Conservation (phyloP, 169 alveolate genomes). For the Eimeria tenella region DNA sequence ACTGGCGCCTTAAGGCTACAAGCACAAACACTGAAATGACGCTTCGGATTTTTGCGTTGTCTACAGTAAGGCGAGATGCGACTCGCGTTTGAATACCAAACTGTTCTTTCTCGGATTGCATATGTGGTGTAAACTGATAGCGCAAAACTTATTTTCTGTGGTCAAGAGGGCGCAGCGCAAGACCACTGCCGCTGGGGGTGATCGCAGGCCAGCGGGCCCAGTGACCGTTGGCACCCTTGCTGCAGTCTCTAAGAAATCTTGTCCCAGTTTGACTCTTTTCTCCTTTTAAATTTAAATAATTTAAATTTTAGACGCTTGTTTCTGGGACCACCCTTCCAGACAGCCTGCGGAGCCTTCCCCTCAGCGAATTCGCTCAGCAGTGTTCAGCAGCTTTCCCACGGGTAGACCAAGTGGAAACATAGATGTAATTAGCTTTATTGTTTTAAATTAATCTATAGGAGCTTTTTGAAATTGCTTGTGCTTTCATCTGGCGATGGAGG, state of each 20-base stretch:
- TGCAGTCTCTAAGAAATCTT: neutral
- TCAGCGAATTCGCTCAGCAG: neutral
- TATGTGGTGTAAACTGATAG: neutral
- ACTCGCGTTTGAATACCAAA: neutral
- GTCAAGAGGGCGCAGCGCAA: neutral
- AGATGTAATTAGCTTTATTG: too few relatives aligned
- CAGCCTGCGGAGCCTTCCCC: neutral
- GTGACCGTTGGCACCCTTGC: conserved; percentile 3
- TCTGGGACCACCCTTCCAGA: neutral
- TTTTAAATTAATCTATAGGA: too few relatives aligned
- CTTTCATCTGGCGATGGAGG: too few relatives aligned
- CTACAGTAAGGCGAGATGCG: neutral
- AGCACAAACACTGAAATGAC: neutral
- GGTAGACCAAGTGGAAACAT: neutral
- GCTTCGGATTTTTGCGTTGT: neutral
- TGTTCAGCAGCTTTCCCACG: neutral
- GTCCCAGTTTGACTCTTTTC: neutral
- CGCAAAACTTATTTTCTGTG: neutral
- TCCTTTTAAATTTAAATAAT: neutral
- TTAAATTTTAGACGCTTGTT: neutral
- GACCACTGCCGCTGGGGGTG: conserved; percentile 52
- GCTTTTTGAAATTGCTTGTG: too few relatives aligned
- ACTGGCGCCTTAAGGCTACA: neutral
- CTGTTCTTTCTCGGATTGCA: neutral
- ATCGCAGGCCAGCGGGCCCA: conserved; percentile 52